These are phyloP conservation scores for Buddleja alternifolia DNA, from an alignment of 257 asterid species.

Conservation along the genomic window DNA sequence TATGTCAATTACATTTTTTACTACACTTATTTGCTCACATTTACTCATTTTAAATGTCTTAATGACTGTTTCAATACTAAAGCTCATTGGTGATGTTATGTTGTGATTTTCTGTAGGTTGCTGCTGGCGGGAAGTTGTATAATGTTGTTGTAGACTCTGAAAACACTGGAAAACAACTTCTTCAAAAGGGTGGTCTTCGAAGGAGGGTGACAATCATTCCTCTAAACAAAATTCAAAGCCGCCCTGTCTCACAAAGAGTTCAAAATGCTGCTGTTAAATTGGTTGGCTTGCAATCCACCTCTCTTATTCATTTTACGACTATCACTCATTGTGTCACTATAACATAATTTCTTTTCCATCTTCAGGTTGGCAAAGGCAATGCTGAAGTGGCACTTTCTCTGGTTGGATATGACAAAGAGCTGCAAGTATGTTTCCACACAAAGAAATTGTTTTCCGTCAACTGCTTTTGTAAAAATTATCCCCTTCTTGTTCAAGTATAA, in stretches of 20 bases:
- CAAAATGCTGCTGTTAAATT: slow-evolving; percentile 75
- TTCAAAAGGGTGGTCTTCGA: slow-evolving; percentile 80
- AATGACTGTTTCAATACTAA: slow-evolving; percentile 26
- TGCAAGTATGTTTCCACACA: slow-evolving; percentile 56
- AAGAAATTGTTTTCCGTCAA: not conserved
- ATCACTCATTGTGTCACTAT: slow-evolving; percentile 12
- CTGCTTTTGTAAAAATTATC: slow-evolving; percentile 27
- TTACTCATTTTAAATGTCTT: slow-evolving; percentile 18
- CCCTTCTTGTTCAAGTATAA: slow-evolving; percentile 1
- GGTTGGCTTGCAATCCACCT: slow-evolving; percentile 46
- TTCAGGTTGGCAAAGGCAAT: slow-evolving; percentile 93
- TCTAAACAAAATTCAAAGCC: slow-evolving; percentile 79
- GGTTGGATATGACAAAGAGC: slow-evolving; percentile 86
- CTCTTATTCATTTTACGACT: slow-evolving; percentile 17
- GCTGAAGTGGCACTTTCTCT: slow-evolving; percentile 96
- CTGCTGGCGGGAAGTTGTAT: slow-evolving; percentile 95
- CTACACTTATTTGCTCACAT: slow-evolving; percentile 13
- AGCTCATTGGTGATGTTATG: slow-evolving; percentile 26
- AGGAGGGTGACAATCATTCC: slow-evolving; percentile 96
- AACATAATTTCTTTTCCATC: slow-evolving; percentile 17
- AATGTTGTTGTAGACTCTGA: slow-evolving; percentile 94
- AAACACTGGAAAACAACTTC: slow-evolving; percentile 83
- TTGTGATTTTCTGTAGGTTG: slow-evolving; percentile 65
- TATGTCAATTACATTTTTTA: slow-evolving; percentile 12
- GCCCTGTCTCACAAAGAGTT: slow-evolving; percentile 64